Conservation (phyloP, 306 rosid species). For the Albizia julibrissin region DNA sequence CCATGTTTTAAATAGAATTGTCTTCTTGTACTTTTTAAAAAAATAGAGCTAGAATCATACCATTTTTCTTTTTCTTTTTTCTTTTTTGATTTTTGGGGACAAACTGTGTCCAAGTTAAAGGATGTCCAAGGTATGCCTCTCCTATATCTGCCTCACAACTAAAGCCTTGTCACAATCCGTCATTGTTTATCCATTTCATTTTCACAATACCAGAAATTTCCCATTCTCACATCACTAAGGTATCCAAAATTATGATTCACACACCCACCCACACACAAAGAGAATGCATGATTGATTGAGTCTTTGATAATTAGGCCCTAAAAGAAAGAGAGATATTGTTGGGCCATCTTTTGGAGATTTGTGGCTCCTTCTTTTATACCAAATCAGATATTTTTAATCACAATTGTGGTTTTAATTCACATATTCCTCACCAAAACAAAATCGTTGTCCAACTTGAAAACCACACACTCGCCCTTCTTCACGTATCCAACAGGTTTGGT, state of each 20-base stretch:
- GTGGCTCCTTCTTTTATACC: background rate
- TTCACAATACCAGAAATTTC: background rate
- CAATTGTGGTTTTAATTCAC: background rate
- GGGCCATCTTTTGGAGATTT: background rate
- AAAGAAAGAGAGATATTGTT: too few species aligned
- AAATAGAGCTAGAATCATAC: too few species aligned
- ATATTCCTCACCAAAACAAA: background rate
- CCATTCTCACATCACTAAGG: background rate
- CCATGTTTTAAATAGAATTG: too few species aligned
- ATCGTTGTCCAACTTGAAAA: background rate
- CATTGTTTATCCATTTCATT: background rate
- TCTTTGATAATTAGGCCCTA: too few species aligned
- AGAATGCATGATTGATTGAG: too few species aligned
- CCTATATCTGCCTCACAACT: background rate
- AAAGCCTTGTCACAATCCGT: background rate
- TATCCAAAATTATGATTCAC: background rate
- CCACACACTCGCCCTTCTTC: background rate
- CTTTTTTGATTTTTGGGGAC: too few species aligned
- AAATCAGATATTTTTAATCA: background rate
- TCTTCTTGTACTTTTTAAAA: too few species aligned
- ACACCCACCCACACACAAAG: too few species aligned
- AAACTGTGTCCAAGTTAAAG: too few species aligned
- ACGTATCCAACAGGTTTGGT: background rate
- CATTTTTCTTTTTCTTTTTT: too few species aligned
- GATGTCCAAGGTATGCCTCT: background rate